Evolutionary conservation across 1,284 basidiomycete species (phyloP).

Genomic region (Pseudozyma tsukubaensis): DNA sequence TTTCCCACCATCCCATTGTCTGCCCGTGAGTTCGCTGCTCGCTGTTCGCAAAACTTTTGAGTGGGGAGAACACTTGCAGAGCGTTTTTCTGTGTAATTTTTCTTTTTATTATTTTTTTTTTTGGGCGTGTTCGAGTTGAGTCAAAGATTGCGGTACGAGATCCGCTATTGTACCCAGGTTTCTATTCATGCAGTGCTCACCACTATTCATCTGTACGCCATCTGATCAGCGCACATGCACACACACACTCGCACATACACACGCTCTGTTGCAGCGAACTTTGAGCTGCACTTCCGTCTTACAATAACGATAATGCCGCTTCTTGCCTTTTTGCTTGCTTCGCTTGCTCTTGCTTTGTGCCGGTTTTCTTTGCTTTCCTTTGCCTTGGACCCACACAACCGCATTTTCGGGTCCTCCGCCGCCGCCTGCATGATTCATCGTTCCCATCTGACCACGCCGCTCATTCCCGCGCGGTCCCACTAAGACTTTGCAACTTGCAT

Average conservation of each 20-base stretch:
- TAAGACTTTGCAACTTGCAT: neutral
- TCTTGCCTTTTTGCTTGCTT: neutral
- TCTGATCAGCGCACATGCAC: constrained; percentile 11
- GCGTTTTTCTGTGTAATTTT: too few relatives aligned
- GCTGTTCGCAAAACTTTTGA: too few relatives aligned
- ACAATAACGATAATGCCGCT: too few relatives aligned
- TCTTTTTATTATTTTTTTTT: too few relatives aligned
- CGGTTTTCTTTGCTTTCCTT: neutral
- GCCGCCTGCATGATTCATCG: constrained; percentile 24
- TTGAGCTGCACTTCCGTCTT: constrained; percentile 3
- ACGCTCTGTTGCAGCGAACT: neutral
- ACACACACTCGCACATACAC: too few relatives aligned
- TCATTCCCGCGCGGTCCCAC: constrained; percentile 20
- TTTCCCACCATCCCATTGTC: too few relatives aligned
- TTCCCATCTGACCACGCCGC: constrained; percentile 26
- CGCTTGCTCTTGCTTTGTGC: neutral
- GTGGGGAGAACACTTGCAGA: too few relatives aligned
- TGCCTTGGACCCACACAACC: constrained; percentile 5
- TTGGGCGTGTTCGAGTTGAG: neutral
- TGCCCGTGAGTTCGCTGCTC: too few relatives aligned
- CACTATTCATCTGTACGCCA: constrained; percentile 4
- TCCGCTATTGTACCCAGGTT: constrained; percentile 20
- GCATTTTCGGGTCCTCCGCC: constrained; percentile 27
- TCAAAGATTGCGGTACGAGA: constrained; percentile 8
- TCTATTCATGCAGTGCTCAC: too few relatives aligned